Conservation (phyloP, 257 asterid species). For the Gentiana straminea region DNA sequence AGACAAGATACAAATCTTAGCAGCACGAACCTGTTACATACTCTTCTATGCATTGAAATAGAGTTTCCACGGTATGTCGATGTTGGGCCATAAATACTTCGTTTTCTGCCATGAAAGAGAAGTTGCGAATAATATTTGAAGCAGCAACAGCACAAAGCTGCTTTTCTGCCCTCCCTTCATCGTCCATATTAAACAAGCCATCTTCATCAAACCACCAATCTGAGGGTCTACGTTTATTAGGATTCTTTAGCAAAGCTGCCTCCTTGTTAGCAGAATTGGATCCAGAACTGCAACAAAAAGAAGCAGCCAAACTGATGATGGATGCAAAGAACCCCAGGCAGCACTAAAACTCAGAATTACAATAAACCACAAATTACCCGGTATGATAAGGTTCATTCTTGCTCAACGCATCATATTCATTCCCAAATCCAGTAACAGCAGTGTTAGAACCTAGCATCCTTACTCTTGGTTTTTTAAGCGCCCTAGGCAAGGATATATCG, state of each 20-base stretch:
- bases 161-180: slow-evolving; percentile 87
- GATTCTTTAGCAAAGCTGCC: slow-evolving; percentile 37
- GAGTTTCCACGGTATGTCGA: slow-evolving; percentile 88
- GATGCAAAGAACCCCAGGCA: not conserved
- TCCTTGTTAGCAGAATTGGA: slow-evolving; percentile 56
- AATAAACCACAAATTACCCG: slow-evolving; percentile 26
- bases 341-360: slow-evolving; percentile 1
- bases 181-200: slow-evolving; percentile 85
- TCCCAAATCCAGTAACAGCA: slow-evolving; percentile 83
- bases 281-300: slow-evolving; percentile 30
- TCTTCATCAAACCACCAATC: slow-evolving; percentile 99
- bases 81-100: slow-evolving; percentile 91
- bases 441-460: slow-evolving; percentile 66
- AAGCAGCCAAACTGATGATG: slow-evolving; percentile 8
- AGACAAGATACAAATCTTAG: not conserved
- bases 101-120: slow-evolving; percentile 96
- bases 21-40: slow-evolving; percentile 57
- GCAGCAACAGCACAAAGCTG: slow-evolving; percentile 94
- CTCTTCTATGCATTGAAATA: slow-evolving; percentile 89
- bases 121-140: slow-evolving; percentile 83
- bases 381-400: slow-evolving; percentile 51
- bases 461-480: slow-evolving; percentile 63
- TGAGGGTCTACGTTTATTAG: slow-evolving; percentile 43
- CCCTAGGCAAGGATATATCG: slow-evolving; percentile 83
- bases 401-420: slow-evolving; percentile 56